Base-by-base conservation (phyloP, 2,329 filamentous ascomycete species). In the Byssothecium circinans region DNA sequence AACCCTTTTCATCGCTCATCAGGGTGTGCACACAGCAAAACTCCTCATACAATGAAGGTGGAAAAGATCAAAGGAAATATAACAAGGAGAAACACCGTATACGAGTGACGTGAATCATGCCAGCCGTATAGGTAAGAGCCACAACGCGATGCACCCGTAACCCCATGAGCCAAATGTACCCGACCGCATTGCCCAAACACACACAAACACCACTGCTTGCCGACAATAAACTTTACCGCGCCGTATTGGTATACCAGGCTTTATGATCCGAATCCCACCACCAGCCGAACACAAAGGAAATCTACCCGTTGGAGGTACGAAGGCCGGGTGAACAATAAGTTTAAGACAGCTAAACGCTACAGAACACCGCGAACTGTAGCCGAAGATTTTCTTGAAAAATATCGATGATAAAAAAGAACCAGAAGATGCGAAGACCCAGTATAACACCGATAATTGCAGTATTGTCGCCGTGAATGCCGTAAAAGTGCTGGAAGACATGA, bases 221-320 rank as follows among this genome's bases (percentile, higher is more conserved):
- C 36, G 23, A 22, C 36, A 39, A 39, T 39, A 39, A 25, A 39
- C 36, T 39, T 22, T 39, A 39, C 36, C 63, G 62, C 65, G 65
- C 68, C 65, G 56, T 52, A 54, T 62, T 72, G 69, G 69, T 72
- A 72, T 67, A 70, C 67, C 67, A 64, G 29, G 62, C 67, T 65
- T 59, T 60, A 58, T 20, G 36, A 39, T 32, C 57, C 39, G 15
- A 35, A 35, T 18, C 41, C 41, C 40, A 22, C 29, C 27, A 39
- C 27, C 29, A 63, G 59, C 65, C 59, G 36, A 58, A 60, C 63
- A 70, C 68, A 70, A 68, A 71, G 58, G 65, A 69, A 71, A 71
- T 70, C 68, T 70, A 69, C 66, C 67, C 63, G 56, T 63, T 63
- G 58, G 63, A 61, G 56, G 56, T 57, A 50, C 54, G 59, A 51